phyloP scores from a whole-genome alignment of 768 basidiomycete species.

The Austroboletus eburneus region DNA sequence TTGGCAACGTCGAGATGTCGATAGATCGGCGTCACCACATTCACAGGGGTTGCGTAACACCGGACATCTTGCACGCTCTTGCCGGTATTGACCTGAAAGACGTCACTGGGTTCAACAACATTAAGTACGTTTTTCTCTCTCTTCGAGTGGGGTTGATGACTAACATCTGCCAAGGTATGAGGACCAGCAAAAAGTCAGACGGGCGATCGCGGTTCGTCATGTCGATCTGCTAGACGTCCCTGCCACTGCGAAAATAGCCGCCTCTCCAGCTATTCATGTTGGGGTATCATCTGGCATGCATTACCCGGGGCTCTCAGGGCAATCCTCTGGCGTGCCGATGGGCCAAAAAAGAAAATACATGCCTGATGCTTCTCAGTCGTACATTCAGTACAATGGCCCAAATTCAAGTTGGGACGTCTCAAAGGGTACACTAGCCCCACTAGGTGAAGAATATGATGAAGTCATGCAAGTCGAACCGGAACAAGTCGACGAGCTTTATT shows the following conservation, averaged over 20 bases:
- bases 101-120: constrained; percentile 47
- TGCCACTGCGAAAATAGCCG: constrained; percentile 32
- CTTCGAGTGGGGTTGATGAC: neutral
- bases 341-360: constrained; percentile 43
- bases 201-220: constrained; percentile 50
- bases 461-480: constrained; percentile 44
- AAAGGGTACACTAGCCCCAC: constrained; percentile 1
- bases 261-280: constrained; percentile 6
- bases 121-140: constrained; percentile 44
- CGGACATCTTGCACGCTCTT: constrained; percentile 48
- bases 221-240: constrained; percentile 61
- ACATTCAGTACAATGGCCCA: constrained; percentile 6
- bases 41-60: constrained; percentile 68
- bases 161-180: constrained; percentile 35
- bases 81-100: constrained; percentile 38
- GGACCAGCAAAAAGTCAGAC: constrained; percentile 61
- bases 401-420: constrained; percentile 14
- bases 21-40: constrained; percentile 5
- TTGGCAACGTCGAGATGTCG: constrained; percentile 10
- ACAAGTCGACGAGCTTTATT: constrained; percentile 62
- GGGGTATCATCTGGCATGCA: neutral
- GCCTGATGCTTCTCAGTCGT: constrained; percentile 15
- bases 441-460: constrained; percentile 42
- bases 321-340: constrained; percentile 5
- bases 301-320: constrained; percentile 11